Percentiles rank a stretch among this genome's conserved stretches.
Evolutionary conservation across 2,329 filamentous ascomycete species (phyloP).

Genomic region (Aspergillus sp.): DNA sequence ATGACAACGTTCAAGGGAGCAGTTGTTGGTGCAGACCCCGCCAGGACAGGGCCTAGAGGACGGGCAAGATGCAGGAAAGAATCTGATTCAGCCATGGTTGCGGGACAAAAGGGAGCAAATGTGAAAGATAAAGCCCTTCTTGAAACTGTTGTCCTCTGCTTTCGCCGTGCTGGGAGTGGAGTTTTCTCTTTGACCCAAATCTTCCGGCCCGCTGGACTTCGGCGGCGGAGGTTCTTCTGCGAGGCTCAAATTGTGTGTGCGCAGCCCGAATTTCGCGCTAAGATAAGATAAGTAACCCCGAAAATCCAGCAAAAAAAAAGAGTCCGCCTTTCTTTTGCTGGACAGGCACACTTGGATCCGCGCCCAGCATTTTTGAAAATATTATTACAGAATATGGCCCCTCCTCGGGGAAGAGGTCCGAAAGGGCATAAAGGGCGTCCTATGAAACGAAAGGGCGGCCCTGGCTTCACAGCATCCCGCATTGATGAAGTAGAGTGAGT

Average conservation of each 20-base stretch:
- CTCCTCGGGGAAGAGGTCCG: constrained; percentile 26
- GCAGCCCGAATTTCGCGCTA: constrained; percentile 46
- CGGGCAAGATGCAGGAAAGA: constrained; percentile 93
- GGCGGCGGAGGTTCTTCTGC: constrained; percentile 25
- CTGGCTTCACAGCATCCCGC: constrained; percentile 38
- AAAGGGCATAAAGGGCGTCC: constrained; percentile 32
- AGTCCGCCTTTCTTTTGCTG: not conserved
- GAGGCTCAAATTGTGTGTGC: constrained; percentile 43
- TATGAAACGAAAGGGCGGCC: constrained; percentile 24
- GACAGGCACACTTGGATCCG: not conserved
- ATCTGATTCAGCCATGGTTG: constrained; percentile 78
- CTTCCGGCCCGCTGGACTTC: constrained; percentile 26
- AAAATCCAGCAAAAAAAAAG: constrained; percentile 13
- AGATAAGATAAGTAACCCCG: constrained; percentile 45
- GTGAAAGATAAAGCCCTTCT: not conserved
- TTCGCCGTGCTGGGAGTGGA: constrained; percentile 31
- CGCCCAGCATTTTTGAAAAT: not conserved
- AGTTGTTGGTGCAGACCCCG: constrained; percentile 79
- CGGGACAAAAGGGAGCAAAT: constrained; percentile 26
- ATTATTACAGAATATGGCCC: constrained; percentile 24
- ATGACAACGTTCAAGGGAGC: constrained; percentile 91
- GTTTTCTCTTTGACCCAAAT: constrained; percentile 30
- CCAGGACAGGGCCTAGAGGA: constrained; percentile 77
- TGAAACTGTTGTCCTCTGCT: constrained; percentile 16
- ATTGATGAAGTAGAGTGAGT: constrained; percentile 40